Evolutionary conservation across 1,139 yeast genomes (phyloP), one percentile per base, ranked within the genome.

Genomic region (Kurtzmaniella quercitrusa): DNA sequence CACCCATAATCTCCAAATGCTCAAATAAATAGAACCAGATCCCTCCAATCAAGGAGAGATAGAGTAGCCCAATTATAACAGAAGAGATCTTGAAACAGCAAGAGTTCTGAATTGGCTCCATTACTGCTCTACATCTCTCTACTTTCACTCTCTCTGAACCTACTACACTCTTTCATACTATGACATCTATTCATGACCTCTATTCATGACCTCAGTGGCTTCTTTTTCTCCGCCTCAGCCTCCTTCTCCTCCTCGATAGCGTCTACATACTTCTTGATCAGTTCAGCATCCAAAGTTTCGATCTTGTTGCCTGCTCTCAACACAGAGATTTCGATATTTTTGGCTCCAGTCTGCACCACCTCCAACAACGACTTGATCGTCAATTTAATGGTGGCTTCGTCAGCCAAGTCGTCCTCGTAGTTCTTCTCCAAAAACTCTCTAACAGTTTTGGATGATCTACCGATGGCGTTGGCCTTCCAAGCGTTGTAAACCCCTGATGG

Each of bases 401-500:
- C 90, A 48, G 75, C 72, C 53, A 67, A 59, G 18, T 78, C 89
- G 46, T 84, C 90, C 56, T 77, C 78, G 67, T 87, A 91, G 58
- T 89, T 87, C 69, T 90, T 91, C 65, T 94, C 99, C 64, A 93
- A 77, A 56, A 91, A 87, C 64, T 94, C 98, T 55, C 95, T 83
- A 29, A 94, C 98, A 1, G 98, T 93, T 65, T 93, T 93, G 49
- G 95, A 80, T 48, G 95, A 87, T 60, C 96, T 82, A 46, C 99
- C 99, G 61, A 94, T 93, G 19, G 98, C 91, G 63, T 89, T 94
- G 17, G 98, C 98, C 65, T 91, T 89, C 98, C 98, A 93, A n/a
- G 98, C 96, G 45, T 95, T 89, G 62, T 85, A 93, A 52, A 93
- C 94, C 24, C 99, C 99, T 39, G 96, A 86, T 39, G 98, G 98